A percentile compares a stretch with the other conserved stretches of the same genome.
These are phyloP conservation scores for Paramyrothecium roridum DNA, from an alignment of 2,329 filamentous ascomycete species.

Conservation along the genomic window DNA sequence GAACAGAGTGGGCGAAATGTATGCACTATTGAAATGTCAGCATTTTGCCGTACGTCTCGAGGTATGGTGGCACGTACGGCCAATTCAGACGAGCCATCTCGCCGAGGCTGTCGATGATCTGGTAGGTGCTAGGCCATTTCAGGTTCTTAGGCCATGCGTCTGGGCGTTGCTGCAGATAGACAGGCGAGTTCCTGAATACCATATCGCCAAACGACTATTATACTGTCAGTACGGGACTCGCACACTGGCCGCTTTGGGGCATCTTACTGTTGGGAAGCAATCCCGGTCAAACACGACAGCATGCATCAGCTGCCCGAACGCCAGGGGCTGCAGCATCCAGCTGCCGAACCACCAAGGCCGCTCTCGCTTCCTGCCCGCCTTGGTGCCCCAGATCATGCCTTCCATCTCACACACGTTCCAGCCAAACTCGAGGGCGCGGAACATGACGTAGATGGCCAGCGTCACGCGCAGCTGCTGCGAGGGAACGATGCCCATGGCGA, in stretches of 20 bases:
- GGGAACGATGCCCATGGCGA: conserved; percentile 76
- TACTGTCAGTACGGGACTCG: conserved; percentile 4
- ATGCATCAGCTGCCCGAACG: conserved; percentile 73
- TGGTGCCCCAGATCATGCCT: conserved; percentile 62
- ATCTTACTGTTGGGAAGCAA: conserved; percentile 60
- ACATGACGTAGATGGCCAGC: conserved; percentile 77
- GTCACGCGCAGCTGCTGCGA: conserved; percentile 66
- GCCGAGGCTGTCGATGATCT: conserved; percentile 78
- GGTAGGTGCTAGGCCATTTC: conserved; percentile 71
- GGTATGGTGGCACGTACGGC: conserved; percentile 60
- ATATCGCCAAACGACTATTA: conserved; percentile 37
- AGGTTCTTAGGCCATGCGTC: conserved; percentile 62
- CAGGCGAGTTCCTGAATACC: conserved; percentile 68
- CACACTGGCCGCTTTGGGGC: background rate
- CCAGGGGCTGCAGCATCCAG: conserved; percentile 76
- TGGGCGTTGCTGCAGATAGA: conserved; percentile 76
- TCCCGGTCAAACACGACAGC: conserved; percentile 75
- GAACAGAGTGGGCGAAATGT: conserved; percentile 83
- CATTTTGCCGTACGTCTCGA: background rate
- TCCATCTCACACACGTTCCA: conserved; percentile 82
- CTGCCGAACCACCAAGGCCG: conserved; percentile 81
- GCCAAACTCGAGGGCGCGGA: conserved; percentile 77
- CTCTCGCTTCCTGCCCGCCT: conserved; percentile 52
- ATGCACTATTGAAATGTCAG: conserved; percentile 50
- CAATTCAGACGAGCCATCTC: conserved; percentile 79